Evolutionary conservation across 495 filamentous ascomycete species (phyloP).

Genomic region (Amorphotheca resinae): DNA sequence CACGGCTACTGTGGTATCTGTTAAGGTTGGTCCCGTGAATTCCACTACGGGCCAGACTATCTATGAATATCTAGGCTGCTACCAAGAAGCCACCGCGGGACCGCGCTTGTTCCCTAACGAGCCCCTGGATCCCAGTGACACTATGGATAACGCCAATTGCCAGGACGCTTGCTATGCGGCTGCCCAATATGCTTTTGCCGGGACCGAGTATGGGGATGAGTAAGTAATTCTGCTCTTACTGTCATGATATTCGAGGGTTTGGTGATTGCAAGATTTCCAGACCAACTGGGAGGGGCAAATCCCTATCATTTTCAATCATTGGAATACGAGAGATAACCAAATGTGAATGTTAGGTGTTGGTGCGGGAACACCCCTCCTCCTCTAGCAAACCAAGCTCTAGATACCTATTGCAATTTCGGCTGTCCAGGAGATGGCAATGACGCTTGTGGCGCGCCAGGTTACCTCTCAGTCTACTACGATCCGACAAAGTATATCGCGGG

Average conservation of each 20-base stretch:
- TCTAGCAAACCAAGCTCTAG: slow-evolving; percentile 19
- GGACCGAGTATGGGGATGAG: background rate
- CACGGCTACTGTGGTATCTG: slow-evolving; percentile 11
- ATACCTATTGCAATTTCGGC: slow-evolving; percentile 26
- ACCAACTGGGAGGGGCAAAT: background rate
- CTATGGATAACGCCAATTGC: background rate
- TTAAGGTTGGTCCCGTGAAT: slow-evolving; percentile 20
- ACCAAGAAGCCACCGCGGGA: background rate
- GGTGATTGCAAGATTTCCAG: no score
- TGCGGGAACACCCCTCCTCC: slow-evolving; percentile 24
- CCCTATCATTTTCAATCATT: slow-evolving; percentile 1
- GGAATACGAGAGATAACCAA: slow-evolving; percentile 24
- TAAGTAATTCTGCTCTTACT: no score
- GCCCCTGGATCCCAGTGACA: background rate
- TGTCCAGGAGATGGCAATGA: slow-evolving; percentile 26
- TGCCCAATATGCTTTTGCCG: background rate
- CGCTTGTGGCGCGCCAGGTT: slow-evolving; percentile 23
- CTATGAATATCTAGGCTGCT: slow-evolving; percentile 24
- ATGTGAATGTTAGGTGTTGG: background rate
- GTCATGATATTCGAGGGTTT: no score
- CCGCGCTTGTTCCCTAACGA: background rate
- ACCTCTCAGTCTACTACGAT: background rate
- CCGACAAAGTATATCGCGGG: background rate
- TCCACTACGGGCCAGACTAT: slow-evolving; percentile 14
- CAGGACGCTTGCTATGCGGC: background rate